Conservation (phyloP, 805 yeast species). For the Metschnikowia vanudenii region DNA sequence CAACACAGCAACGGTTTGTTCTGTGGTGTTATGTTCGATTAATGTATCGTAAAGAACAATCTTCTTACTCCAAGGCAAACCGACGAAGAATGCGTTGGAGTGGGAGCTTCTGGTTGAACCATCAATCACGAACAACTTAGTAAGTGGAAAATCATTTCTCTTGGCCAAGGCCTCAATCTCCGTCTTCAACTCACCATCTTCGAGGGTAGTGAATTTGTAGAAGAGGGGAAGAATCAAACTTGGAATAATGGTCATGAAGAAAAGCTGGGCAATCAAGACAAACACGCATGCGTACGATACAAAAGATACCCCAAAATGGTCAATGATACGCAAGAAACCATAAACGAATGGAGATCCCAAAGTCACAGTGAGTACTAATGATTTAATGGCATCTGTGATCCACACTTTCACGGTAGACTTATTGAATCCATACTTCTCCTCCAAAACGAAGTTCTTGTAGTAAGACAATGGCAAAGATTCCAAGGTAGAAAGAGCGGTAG, state of each 20-base stretch:
- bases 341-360: constrained; percentile 74
- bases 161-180: constrained; percentile 79
- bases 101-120: constrained; percentile 97
- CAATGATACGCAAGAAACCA: constrained; percentile 77
- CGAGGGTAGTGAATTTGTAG: constrained; percentile 86
- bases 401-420: constrained; percentile 74
- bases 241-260: constrained; percentile 75
- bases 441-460: constrained; percentile 82
- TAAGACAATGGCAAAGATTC: constrained; percentile 66
- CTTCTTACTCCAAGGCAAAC: constrained; percentile 95
- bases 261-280: constrained; percentile 66
- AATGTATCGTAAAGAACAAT: constrained; percentile 92
- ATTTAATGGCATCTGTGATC: constrained; percentile 69
- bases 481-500: constrained; percentile 51
- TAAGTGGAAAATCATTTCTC: constrained; percentile 78
- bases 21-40: constrained; percentile 70
- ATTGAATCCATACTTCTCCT: constrained; percentile 91
- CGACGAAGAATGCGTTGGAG: constrained; percentile 94
- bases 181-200: constrained; percentile 81
- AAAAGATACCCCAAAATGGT: constrained; percentile 75
- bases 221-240: constrained; percentile 88
- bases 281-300: constrained; percentile 77
- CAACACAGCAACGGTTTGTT: constrained; percentile 87
- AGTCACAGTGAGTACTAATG: constrained; percentile 48
- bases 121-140: constrained; percentile 83